Evolutionary conservation across 2,329 filamentous ascomycete genomes (phyloP).

Genomic region (Mollisia scopiformis): DNA sequence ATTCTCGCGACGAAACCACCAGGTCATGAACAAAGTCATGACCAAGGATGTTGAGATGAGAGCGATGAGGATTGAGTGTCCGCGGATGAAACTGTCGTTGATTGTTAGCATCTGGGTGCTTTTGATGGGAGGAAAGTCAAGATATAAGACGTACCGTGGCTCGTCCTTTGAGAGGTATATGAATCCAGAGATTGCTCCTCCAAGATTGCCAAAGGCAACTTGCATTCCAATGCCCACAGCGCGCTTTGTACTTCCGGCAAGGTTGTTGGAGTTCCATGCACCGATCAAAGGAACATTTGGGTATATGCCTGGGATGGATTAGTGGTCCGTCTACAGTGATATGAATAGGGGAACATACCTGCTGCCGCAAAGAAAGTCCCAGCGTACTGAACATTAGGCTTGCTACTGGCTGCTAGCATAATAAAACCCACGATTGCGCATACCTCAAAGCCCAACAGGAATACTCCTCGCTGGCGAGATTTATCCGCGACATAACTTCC

Average conservation of each 20-base stretch:
- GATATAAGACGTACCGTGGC: constrained; percentile 22
- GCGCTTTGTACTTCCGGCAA: constrained; percentile 89
- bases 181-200: constrained; percentile 62
- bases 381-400: constrained; percentile 74
- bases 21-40: constrained; percentile 57
- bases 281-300: constrained; percentile 83
- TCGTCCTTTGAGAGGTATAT: constrained; percentile 48
- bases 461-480: constrained; percentile 70
- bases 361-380: constrained; percentile 80
- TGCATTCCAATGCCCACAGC: constrained; percentile 85
- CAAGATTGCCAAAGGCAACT: constrained; percentile 89
- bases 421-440: constrained; percentile 76
- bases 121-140: neutral
- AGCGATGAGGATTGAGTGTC: constrained; percentile 49
- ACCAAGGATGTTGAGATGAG: constrained; percentile 48
- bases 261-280: constrained; percentile 84
- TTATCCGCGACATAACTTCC: constrained; percentile 77
- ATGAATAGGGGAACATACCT: constrained; percentile 34
- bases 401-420: constrained; percentile 70
- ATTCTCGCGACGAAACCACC: constrained; percentile 61
- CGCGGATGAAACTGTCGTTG: constrained; percentile 49
- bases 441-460: constrained; percentile 64
- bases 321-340: neutral
- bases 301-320: constrained; percentile 67
- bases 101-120: too few species aligned